A percentile compares a stretch with the other conserved stretches of the same genome.
These are phyloP conservation scores for Cryptomeria japonica DNA, from an alignment of 75 land plant genomes.

Conservation along the genomic window DNA sequence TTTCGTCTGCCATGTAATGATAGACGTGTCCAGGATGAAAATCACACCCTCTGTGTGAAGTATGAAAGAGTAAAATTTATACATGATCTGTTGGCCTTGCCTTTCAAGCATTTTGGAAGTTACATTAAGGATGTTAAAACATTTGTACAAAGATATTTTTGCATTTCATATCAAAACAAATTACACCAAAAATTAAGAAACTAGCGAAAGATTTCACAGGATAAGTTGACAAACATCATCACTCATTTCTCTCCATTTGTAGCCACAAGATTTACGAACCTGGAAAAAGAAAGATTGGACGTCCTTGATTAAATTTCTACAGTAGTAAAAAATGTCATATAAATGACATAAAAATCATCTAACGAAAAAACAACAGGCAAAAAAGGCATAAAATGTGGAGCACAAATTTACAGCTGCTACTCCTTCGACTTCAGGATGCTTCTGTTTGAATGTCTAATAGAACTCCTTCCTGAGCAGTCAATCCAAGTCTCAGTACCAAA, in stretches of 20 bases:
- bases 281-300: constrained; percentile 11
- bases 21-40: background rate
- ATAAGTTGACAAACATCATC: constrained; percentile 26
- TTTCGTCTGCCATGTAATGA: background rate
- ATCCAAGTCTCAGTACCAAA: background rate
- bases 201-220: background rate
- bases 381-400: background rate
- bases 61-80: no score
- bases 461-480: constrained; percentile 32
- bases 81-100: background rate
- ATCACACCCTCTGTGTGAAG: background rate
- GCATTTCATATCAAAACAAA: background rate
- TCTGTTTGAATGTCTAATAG: constrained; percentile 29
- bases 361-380: background rate
- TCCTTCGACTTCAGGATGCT: constrained; percentile 37
- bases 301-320: background rate
- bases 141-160: no score
- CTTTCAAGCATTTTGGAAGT: background rate
- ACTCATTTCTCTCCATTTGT: constrained; percentile 46
- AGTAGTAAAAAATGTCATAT: background rate
- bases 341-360: no score
- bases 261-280: constrained; percentile 57
- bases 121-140: background rate
- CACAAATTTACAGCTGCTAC: constrained; percentile 29
- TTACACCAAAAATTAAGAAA: background rate